A percentile compares a stretch with the other conserved stretches of the same genome.
These are phyloP conservation scores for Aspergillus glaucus DNA, from an alignment of 2,329 filamentous ascomycete genomes.

Conservation along the genomic window DNA sequence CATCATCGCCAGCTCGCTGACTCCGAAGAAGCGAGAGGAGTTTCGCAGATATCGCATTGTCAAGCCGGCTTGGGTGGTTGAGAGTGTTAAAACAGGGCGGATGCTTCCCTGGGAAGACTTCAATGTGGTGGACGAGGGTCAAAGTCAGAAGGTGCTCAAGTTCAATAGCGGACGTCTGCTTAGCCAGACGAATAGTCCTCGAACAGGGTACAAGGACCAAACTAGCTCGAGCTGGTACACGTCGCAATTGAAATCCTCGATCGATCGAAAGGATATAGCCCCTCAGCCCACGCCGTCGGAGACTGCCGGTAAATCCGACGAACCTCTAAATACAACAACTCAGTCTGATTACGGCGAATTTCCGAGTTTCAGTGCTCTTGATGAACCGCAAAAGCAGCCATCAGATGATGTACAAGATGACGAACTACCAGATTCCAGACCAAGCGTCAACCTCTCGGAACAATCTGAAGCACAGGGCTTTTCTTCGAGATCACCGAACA, in stretches of 20 bases:
- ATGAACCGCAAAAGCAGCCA: slow-evolving; percentile 6
- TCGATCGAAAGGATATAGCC: slow-evolving; percentile 15
- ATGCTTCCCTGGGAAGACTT: slow-evolving; percentile 82
- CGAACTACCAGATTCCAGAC: not conserved
- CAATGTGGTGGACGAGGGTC: slow-evolving; percentile 76
- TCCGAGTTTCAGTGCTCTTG: slow-evolving; percentile 23
- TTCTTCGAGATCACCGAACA: slow-evolving; percentile 1
- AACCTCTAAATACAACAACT: slow-evolving; percentile 24
- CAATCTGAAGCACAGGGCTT: not conserved
- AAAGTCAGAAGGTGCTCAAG: slow-evolving; percentile 69
- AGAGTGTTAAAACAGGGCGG: slow-evolving; percentile 75
- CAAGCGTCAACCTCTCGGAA: not conserved
- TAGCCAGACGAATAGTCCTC: slow-evolving; percentile 57
- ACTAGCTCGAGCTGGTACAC: slow-evolving; percentile 78
- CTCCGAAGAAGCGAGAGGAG: slow-evolving; percentile 87
- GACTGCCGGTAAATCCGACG: slow-evolving; percentile 17
- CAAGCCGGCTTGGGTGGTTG: slow-evolving; percentile 88
- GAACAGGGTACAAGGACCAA: slow-evolving; percentile 70
- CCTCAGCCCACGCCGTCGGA: not conserved
- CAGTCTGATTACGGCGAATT: slow-evolving; percentile 41
- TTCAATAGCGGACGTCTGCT: slow-evolving; percentile 59
- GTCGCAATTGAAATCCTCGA: slow-evolving; percentile 53
- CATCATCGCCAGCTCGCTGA: slow-evolving; percentile 84
- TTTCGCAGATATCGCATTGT: slow-evolving; percentile 85
- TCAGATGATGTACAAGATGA: not conserved